A percentile compares a stretch with the other conserved stretches of the same genome.
phyloP scores from a whole-genome alignment of 1,284 basidiomycete genomes.

The Ustilago loliicola region DNA sequence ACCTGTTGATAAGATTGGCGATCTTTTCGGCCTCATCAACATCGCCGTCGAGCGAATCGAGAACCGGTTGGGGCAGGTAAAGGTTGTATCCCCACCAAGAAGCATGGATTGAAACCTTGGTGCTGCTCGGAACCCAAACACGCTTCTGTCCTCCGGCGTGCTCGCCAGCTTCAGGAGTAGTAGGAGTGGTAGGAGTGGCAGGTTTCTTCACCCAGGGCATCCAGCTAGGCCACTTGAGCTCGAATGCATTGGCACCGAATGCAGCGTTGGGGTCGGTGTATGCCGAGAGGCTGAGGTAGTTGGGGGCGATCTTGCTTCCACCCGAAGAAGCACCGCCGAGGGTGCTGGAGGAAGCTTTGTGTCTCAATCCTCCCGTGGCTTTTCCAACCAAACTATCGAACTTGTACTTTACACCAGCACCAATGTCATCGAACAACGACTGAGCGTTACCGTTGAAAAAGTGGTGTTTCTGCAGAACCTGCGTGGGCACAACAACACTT shows the following conservation, averaged over 20 bases:
- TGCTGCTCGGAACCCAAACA: conserved; percentile 58
- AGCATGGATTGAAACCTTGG: conserved; percentile 56
- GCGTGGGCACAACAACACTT: conserved; percentile 55
- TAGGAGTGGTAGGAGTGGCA: background rate
- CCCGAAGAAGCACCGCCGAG: background rate
- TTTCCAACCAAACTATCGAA: conserved; percentile 43
- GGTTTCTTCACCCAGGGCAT: conserved; percentile 54
- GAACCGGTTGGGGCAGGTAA: conserved; percentile 59
- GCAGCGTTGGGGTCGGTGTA: conserved; percentile 43
- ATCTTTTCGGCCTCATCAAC: conserved; percentile 61
- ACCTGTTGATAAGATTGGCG: conserved; percentile 56
- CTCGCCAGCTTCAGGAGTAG: conserved; percentile 14
- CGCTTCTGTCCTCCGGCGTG: conserved; percentile 52
- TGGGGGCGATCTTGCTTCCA: conserved; percentile 20
- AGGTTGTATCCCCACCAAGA: conserved; percentile 64
- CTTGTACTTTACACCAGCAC: conserved; percentile 56
- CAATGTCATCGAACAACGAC: conserved; percentile 50
- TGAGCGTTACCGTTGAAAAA: conserved; percentile 57
- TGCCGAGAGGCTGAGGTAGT: conserved; percentile 40
- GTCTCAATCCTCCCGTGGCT: conserved; percentile 6
- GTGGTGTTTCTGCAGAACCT: conserved; percentile 51
- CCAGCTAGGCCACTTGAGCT: conserved; percentile 61
- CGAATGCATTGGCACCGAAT: conserved; percentile 26
- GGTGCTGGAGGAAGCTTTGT: conserved; percentile 21
- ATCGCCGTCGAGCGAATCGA: conserved; percentile 51